These are phyloP conservation scores for Cicer bijugum DNA, from an alignment of 306 rosid species.

Conservation along the genomic window DNA sequence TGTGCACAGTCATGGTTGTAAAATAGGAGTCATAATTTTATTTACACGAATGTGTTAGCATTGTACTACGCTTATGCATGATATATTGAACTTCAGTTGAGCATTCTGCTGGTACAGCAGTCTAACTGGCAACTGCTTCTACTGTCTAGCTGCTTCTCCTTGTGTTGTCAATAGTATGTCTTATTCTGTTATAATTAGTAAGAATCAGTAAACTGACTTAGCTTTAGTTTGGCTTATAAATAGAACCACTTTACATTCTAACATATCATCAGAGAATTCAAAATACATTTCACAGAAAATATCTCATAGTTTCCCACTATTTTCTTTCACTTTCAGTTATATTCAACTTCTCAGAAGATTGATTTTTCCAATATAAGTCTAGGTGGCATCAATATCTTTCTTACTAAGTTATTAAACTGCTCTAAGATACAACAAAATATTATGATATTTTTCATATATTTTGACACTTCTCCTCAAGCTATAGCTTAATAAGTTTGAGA, in stretches of 20 bases:
- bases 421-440: constrained; percentile 19
- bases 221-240: not conserved
- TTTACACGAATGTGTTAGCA: constrained; percentile 10
- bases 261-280: constrained; percentile 10
- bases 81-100: not conserved
- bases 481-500: not conserved
- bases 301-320: not conserved
- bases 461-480: not conserved
- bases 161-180: not conserved
- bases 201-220: constrained; percentile 1
- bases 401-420: constrained; percentile 1
- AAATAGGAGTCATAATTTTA: constrained; percentile 10
- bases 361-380: not conserved
- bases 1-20: constrained; percentile 10
- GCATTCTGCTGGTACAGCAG: not conserved
- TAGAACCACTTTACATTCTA: constrained; percentile 1
- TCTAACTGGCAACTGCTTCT: not conserved
- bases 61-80: not conserved
- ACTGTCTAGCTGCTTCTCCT: constrained; percentile 1
- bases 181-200: constrained; percentile 1
- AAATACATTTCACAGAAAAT: constrained; percentile 1
- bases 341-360: not conserved
- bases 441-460: constrained; percentile 6
- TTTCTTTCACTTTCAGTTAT: not conserved
- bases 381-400: constrained; percentile 15